Base-by-base conservation (phyloP, 1,284 basidiomycete genomes). In the Violaceomyces palustris region DNA sequence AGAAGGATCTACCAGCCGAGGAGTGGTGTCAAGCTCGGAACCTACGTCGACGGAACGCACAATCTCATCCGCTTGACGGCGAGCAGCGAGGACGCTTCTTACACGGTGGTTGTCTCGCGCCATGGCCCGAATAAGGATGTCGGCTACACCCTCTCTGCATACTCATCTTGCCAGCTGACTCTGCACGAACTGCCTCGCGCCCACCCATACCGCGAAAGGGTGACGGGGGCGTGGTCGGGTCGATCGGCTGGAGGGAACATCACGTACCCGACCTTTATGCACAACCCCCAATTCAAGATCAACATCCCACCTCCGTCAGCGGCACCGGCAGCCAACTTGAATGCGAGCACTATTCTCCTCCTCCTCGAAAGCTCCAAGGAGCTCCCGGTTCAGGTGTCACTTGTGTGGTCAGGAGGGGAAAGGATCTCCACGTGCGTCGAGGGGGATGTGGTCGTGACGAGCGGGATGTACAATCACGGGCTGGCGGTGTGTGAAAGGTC, bases 251-350 rank as follows among this genome's bases (percentile, higher is more conserved):
- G 92, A 0, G 92, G 92, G 0, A 91, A 91, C 64, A 80, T 83
- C 35, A 81, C 81, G 0, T 79, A 83, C 58, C 80, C 87, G 1
- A 84, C 85, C 0, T 94, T 88, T 74, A 85, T 92, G 81, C 75
- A 81, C 45, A 97, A 97, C 67, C 92, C 92, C 0, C 90, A 96
- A 69, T 96, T 87, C 72, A 78, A 79, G 36, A 75, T 96, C 4
- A 77, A 73, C 3, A 75, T 92, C 11, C 74, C 78, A 42, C 74
- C 79, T 0, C 67, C 74, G 6, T 69, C 31, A 2, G 39, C 27
- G 45, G 41, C 5, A 27, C 37, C 7, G 28, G 24, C 26, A 1
- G 52, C 60, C 38, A 61, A 50, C 9, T 49, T 67, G 34, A 81
- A 80, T 58, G 75, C 78, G 0, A 70, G 74, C 6, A 64, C 84